Evolutionary conservation across 2,329 filamentous ascomycete genomes (phyloP).

Genomic region (Venturia pyrina): DNA sequence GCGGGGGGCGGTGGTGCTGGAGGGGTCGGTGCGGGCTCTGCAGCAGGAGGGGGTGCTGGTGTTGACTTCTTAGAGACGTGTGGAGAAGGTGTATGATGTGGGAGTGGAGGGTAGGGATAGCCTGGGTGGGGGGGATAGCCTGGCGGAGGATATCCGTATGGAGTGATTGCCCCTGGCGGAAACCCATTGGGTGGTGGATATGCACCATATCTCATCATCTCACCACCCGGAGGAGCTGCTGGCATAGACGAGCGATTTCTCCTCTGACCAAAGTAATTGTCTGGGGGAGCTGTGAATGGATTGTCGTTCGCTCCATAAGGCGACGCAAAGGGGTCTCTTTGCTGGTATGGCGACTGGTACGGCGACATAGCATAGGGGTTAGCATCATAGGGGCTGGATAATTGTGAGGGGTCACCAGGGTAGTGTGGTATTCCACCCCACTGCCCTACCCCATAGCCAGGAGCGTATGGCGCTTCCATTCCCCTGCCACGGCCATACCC

Average conservation of each 20-base stretch:
- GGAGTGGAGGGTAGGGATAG: slow-evolving; percentile 16
- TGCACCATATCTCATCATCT: slow-evolving; percentile 26
- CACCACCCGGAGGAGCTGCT: slow-evolving; percentile 17
- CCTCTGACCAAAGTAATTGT: slow-evolving; percentile 11
- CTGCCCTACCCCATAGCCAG: slow-evolving; percentile 19
- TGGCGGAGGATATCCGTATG: slow-evolving; percentile 10
- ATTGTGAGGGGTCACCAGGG: slow-evolving; percentile 26
- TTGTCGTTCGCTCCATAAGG: slow-evolving; percentile 23
- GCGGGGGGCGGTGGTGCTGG: slow-evolving; percentile 13
- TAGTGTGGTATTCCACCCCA: slow-evolving; percentile 28
- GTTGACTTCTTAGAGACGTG: slow-evolving; percentile 12
- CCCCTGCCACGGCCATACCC: slow-evolving; percentile 22
- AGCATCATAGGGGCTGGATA: slow-evolving; percentile 21
- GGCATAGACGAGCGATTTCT: slow-evolving; percentile 25
- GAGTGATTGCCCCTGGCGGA: background rate
- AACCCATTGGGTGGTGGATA: background rate
- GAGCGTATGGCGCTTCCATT: slow-evolving; percentile 24
- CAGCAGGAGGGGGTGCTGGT: slow-evolving; percentile 13
- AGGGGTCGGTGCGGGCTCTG: slow-evolving; percentile 16
- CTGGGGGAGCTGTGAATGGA: slow-evolving; percentile 26
- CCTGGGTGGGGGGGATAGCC: slow-evolving; percentile 12
- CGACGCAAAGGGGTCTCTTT: slow-evolving; percentile 22
- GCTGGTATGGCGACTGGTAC: slow-evolving; percentile 16
- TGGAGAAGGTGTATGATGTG: slow-evolving; percentile 20
- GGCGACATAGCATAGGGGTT: slow-evolving; percentile 16